Percentiles rank a stretch among this genome's conserved stretches.
Conservation (phyloP, 2,329 filamentous ascomycete species). For the Neopestalotiopsis clavispora region DNA sequence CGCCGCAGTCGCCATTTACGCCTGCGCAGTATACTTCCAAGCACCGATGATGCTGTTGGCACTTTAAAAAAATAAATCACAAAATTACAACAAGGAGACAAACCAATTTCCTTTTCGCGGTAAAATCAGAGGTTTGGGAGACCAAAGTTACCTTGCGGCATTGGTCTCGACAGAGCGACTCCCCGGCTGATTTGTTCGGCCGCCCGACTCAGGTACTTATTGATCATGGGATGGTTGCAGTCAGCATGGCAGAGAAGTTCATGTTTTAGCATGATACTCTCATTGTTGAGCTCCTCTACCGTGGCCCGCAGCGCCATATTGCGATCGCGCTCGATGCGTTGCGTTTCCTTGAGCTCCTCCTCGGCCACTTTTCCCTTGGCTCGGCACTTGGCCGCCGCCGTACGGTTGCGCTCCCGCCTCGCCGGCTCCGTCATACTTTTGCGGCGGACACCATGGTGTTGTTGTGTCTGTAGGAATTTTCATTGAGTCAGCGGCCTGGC, state of each 20-base stretch:
- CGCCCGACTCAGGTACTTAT: neutral
- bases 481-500: neutral
- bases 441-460: neutral
- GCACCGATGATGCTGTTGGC: too few species aligned
- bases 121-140: too few species aligned
- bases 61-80: too few species aligned
- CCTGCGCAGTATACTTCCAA: too few species aligned
- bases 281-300: constrained; percentile 5
- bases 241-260: constrained; percentile 5
- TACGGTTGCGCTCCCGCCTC: constrained; percentile 10
- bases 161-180: neutral
- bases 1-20: too few species aligned
- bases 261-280: constrained; percentile 3
- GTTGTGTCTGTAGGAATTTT: neutral
- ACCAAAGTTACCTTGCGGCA: neutral
- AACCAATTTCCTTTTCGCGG: too few species aligned
- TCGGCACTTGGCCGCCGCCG: constrained; percentile 12
- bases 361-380: constrained; percentile 15
- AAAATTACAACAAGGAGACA: too few species aligned
- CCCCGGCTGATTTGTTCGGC: constrained; percentile 2
- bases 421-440: neutral
- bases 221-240: constrained; percentile 6
- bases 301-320: neutral
- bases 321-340: neutral
- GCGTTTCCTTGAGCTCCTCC: constrained; percentile 10